phyloP scores from a whole-genome alignment of 176 grass and related monocot species.

The Juncus effusus region DNA sequence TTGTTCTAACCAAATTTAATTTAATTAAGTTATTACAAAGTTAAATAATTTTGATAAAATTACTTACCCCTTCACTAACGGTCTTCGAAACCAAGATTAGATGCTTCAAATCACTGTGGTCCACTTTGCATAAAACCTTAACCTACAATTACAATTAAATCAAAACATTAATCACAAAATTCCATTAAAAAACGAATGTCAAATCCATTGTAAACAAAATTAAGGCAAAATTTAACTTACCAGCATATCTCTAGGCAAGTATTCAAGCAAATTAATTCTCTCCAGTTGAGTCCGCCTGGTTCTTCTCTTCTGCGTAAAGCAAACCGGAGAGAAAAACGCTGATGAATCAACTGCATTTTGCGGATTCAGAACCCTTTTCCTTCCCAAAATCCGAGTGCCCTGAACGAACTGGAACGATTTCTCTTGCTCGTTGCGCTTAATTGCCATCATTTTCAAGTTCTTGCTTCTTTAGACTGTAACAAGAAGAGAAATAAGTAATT shows the following conservation, averaged over 20 bases:
- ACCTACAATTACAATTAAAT: slow-evolving; percentile 34
- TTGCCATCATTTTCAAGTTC: slow-evolving; percentile 41
- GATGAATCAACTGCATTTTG: slow-evolving; percentile 24
- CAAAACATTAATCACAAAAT: neutral
- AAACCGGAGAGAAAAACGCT: slow-evolving; percentile 30
- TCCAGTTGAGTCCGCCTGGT: slow-evolving; percentile 44
- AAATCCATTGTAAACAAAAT: neutral
- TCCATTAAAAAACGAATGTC: neutral
- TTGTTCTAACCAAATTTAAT: neutral
- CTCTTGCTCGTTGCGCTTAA: slow-evolving; percentile 40
- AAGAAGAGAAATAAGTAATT: too few species aligned
- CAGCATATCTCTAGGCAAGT: slow-evolving; percentile 66
- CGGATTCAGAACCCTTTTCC: slow-evolving; percentile 63
- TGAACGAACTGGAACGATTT: slow-evolving; percentile 32
- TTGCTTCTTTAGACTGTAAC: too few species aligned
- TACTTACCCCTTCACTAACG: slow-evolving; percentile 61
- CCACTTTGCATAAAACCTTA: slow-evolving; percentile 58
- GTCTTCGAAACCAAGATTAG: slow-evolving; percentile 77
- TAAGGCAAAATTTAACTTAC: slow-evolving; percentile 23
- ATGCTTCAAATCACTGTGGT: slow-evolving; percentile 66
- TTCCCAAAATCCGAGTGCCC: slow-evolving; percentile 53
- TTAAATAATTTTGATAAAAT: neutral
- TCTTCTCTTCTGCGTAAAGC: slow-evolving; percentile 44
- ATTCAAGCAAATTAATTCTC: slow-evolving; percentile 35
- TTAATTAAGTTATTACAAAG: too few species aligned